Evolutionary conservation across 768 basidiomycete species (phyloP).

Genomic region (Phaeotremella fagi): DNA sequence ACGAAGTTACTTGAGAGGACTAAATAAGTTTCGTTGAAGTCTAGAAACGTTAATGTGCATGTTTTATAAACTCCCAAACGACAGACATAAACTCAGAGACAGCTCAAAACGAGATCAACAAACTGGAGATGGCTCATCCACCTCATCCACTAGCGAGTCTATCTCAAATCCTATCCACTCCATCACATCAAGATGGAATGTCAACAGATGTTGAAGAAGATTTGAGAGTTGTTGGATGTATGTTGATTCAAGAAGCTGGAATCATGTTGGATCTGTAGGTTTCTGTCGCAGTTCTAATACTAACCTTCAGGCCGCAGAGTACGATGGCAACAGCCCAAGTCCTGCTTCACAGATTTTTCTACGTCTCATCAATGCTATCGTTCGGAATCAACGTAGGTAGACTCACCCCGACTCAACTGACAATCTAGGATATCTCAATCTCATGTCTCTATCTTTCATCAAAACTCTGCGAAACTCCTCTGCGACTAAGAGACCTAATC

Average conservation of each 20-base stretch:
- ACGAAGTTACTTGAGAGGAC: no score
- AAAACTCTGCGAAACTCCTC: slow-evolving; percentile 92
- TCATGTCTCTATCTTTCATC: slow-evolving; percentile 86
- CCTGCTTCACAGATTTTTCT: slow-evolving; percentile 95
- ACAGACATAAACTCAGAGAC: no score
- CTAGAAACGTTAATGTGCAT: no score
- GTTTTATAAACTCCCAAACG: no score
- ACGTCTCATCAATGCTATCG: slow-evolving; percentile 86
- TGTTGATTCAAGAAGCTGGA: slow-evolving; percentile 91
- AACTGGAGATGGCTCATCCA: slow-evolving; percentile 37
- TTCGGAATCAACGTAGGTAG: slow-evolving; percentile 81
- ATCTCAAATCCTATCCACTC: slow-evolving; percentile 69
- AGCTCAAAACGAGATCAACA: no score
- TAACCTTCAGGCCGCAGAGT: slow-evolving; percentile 68
- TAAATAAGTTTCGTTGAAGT: no score
- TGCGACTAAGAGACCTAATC: slow-evolving; percentile 88
- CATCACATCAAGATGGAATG: slow-evolving; percentile 76
- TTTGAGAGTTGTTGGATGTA: slow-evolving; percentile 82
- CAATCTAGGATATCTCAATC: slow-evolving; percentile 73
- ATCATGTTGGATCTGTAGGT: slow-evolving; percentile 81
- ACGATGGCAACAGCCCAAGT: slow-evolving; percentile 96
- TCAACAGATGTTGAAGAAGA: slow-evolving; percentile 78
- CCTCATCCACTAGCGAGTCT: slow-evolving; percentile 73
- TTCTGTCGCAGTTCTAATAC: not conserved
- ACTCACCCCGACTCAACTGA: slow-evolving; percentile 47